Base-by-base conservation (phyloP, 495 filamentous ascomycete genomes). In the Echria macrotheca region DNA sequence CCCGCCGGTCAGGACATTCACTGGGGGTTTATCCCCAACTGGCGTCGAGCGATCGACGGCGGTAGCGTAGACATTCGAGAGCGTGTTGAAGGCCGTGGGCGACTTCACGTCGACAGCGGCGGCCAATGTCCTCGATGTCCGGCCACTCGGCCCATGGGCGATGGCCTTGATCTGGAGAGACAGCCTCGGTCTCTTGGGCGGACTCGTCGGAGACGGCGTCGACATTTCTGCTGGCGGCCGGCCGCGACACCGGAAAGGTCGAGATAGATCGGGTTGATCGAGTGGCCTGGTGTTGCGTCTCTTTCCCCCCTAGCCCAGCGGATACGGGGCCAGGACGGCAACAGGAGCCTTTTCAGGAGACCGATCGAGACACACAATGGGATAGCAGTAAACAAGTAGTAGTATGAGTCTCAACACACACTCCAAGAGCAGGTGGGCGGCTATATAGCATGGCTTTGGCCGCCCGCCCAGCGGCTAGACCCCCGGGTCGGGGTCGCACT, bases 41-140 rank as follows among this genome's bases (percentile, higher is more conserved):
- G 79, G 78, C 5, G 82, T 79, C 26, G 85, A 82, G 40, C 79
- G 73, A 40, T 84, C 79, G 12, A 80, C 81, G n/a, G 77, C 69
- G 25, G 77, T 76, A 23, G 85, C 82, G 61, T 89, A 89, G 47
- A 82, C 80, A 63, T 94, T 93, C 25, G 80, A 81, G 55, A 89
- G 83, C 28, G 87, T 94, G 62, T 91, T 94, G 63, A 86, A 85
- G 18, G 81, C 69, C 4, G 87, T 93, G 5, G 87, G 86, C 6
- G 87, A 90, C 24, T 78, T 78, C 14, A 84, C 71, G 32, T 84
- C 75, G 2, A 82, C 62, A 38, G 61, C 59, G 12, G 65, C 54
- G 29, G 68, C 63, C 22, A 68, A 57, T 12, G 51, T 53, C 43
- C 64, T 68, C 39, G 64, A 54, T 5, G 66, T 58, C 40, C 65